Percentiles rank a stretch among this genome's conserved stretches.
Evolutionary conservation across 306 rosid species (phyloP).

Genomic region (Quercus rubra): DNA sequence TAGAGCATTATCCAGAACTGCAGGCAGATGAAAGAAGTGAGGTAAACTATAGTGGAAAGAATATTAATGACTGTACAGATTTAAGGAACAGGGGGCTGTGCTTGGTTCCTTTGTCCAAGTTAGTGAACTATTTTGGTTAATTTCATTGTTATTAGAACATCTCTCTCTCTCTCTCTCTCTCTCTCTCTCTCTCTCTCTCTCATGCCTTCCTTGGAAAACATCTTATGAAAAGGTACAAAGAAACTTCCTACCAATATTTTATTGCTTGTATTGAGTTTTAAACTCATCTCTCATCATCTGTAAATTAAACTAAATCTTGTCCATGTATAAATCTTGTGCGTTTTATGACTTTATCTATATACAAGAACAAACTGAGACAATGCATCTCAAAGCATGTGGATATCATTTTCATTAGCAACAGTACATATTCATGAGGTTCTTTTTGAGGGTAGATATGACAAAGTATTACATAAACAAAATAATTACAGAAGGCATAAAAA

Average conservation of each 20-base stretch:
- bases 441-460: neutral
- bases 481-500: too few species aligned
- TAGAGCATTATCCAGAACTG: slow-evolving; percentile 38
- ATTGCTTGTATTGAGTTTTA: neutral
- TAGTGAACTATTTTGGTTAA: slow-evolving; percentile 63
- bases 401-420: slow-evolving; percentile 11
- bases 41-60: slow-evolving; percentile 27
- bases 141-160: neutral
- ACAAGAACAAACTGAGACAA: neutral
- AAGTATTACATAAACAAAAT: neutral
- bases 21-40: slow-evolving; percentile 27
- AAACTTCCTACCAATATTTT: neutral
- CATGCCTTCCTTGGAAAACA: slow-evolving; percentile 13
- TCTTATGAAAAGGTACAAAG: slow-evolving; percentile 11
- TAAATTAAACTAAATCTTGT: neutral
- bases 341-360: slow-evolving; percentile 3
- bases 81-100: slow-evolving; percentile 72
- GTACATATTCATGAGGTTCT: neutral
- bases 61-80: slow-evolving; percentile 31
- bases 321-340: slow-evolving; percentile 1
- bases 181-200: neutral
- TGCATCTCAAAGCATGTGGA: slow-evolving; percentile 15
- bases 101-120: slow-evolving; percentile 75
- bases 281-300: neutral
- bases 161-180: slow-evolving; percentile 8